phyloP scores from a whole-genome alignment of 2,329 filamentous ascomycete species.

The Sarocladiaceae sp. region DNA sequence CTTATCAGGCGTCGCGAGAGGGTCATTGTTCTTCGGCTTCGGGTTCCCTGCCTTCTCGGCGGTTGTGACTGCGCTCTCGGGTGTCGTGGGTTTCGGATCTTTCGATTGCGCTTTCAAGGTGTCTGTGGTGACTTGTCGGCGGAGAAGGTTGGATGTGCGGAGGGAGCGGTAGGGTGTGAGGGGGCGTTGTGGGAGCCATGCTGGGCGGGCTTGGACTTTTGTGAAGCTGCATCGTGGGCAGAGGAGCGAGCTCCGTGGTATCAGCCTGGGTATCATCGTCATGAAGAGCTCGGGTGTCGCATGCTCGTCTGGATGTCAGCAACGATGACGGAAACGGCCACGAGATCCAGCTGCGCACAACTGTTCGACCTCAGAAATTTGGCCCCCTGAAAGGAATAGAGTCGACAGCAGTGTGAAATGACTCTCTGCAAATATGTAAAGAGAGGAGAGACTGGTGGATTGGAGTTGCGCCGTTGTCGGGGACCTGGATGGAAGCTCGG shows the following conservation, averaged over 20 bases:
- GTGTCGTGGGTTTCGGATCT: slow-evolving; percentile 15
- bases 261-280: slow-evolving; percentile 33
- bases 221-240: slow-evolving; percentile 26
- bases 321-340: neutral
- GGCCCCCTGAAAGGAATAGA: too few relatives aligned
- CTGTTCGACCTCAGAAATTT: too few relatives aligned
- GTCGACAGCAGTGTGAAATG: too few relatives aligned
- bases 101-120: slow-evolving; percentile 12
- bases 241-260: slow-evolving; percentile 26
- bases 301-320: neutral
- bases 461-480: neutral
- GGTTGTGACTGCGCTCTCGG: slow-evolving; percentile 11
- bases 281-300: neutral
- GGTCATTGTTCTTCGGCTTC: slow-evolving; percentile 23
- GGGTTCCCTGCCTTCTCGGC: slow-evolving; percentile 7
- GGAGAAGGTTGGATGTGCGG: slow-evolving; percentile 26
- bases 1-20: slow-evolving; percentile 30
- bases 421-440: too few relatives aligned
- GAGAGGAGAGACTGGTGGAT: neutral
- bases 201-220: slow-evolving; percentile 20
- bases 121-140: slow-evolving; percentile 20
- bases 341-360: neutral
- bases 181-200: slow-evolving; percentile 24
- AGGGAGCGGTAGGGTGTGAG: slow-evolving; percentile 18
- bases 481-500: slow-evolving; percentile 4